Evolutionary conservation across 2,329 filamentous ascomycete genomes (phyloP), one percentile per base, ranked within the genome.

Genomic region (Monilinia aucupariae): DNA sequence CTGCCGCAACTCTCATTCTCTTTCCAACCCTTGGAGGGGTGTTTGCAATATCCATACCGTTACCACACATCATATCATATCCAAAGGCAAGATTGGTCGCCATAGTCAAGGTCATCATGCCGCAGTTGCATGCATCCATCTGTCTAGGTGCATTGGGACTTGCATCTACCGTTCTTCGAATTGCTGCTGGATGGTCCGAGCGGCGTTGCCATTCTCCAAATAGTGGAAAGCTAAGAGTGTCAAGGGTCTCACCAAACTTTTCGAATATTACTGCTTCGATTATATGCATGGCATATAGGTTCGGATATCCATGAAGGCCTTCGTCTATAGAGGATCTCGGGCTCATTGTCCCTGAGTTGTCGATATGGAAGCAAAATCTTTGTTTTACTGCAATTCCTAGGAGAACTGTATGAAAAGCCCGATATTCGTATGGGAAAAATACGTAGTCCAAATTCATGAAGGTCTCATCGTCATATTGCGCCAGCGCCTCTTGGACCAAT

Each of bases 141-240:
- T 61, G 59, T 32, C 48, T 49, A 22, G 49, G 30, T 25, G 37
- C 48, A 12, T 61, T 43, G 15, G 59, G 59, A 53, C 59, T 61
- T 5, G 30, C n/a, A 27, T 59, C 56, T 39, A 34, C 50, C 17
- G 45, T 59, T 37, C 56, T 20, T 2, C 5, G 17, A 4, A 2
- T 0, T 17, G 2, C 6, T 0, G 1, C 0, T 22, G 1, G 2
- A 45, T 58, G 41, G 3, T 58, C 13, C 2, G 32, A 22, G n/a
- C 48, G 59, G n/a, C 37, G 30, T 4, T 32, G 3, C 59, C 59
- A 61, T 27, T 61, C n/a, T 30, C 59, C 59, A 48, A 37, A 61
- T 10, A 61, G 22, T 25, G 59, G 59, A 34, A 27, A 20, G 9
- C 27, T 34, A 5, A 17, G 27, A 1, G 17, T 53, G 34, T 58